phyloP scores from a whole-genome alignment of 306 rosid species.

The Begonia peltatifolia region DNA sequence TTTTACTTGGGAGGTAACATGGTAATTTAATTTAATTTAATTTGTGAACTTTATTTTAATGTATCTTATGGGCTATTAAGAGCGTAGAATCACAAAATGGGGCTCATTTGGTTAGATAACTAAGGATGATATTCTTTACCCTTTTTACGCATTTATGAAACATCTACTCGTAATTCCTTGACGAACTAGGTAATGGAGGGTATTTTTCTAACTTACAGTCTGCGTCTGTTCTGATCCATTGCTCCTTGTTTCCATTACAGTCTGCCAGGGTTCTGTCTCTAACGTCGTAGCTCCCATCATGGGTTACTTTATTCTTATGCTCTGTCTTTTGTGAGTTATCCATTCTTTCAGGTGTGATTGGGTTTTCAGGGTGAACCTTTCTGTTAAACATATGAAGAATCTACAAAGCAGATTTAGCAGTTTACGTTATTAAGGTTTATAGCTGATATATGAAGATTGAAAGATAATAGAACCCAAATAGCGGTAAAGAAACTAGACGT shows the following conservation, averaged over 20 bases:
- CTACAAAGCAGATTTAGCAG: slow-evolving; percentile 29
- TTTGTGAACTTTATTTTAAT: too few relatives aligned
- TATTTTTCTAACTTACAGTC: slow-evolving; percentile 50
- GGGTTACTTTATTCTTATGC: slow-evolving; percentile 30
- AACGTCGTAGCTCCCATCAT: slow-evolving; percentile 27
- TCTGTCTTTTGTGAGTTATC: slow-evolving; percentile 34
- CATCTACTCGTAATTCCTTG: not conserved
- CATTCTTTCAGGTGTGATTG: slow-evolving; percentile 22
- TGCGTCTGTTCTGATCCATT: slow-evolving; percentile 87
- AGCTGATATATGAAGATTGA: too few relatives aligned
- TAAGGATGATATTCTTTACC: too few relatives aligned
- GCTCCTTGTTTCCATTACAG: slow-evolving; percentile 68
- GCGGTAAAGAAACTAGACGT: too few relatives aligned
- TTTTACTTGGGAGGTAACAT: too few relatives aligned
- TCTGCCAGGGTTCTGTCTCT: slow-evolving; percentile 22
- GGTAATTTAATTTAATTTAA: too few relatives aligned
- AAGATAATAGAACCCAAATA: too few relatives aligned
- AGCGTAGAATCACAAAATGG: too few relatives aligned
- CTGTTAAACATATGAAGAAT: slow-evolving; percentile 80
- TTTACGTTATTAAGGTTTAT: too few relatives aligned
- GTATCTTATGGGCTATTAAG: too few relatives aligned
- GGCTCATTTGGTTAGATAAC: too few relatives aligned
- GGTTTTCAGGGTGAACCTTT: slow-evolving; percentile 76
- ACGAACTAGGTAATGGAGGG: slow-evolving; percentile 2
- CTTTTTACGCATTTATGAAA: not conserved